Percentiles rank a stretch among this genome's conserved stretches.
Conservation (phyloP, 371 early-diverging fungal genomes). For the Basidiobolus meristosporus region DNA sequence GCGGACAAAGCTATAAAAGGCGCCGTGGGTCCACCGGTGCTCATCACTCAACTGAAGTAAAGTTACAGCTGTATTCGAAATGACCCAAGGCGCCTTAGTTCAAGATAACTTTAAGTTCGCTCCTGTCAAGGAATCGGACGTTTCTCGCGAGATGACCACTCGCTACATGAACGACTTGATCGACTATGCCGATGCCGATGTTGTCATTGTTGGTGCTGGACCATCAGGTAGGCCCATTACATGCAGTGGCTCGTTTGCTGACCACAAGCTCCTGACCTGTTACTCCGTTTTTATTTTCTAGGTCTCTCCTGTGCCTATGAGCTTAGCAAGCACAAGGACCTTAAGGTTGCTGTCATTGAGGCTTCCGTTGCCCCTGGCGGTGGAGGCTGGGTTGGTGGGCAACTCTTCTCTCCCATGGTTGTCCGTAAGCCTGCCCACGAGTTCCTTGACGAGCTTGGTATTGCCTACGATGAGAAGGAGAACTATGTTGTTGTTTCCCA, state of each 20-base stretch:
- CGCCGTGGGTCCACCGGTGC: too few relatives aligned
- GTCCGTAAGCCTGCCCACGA: constrained; percentile 50
- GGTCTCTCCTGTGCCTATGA: constrained; percentile 46
- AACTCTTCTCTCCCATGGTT: constrained; percentile 45
- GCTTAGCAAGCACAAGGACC: constrained; percentile 36
- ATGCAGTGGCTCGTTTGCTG: too few relatives aligned
- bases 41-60: too few relatives aligned
- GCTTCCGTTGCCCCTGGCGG: constrained; percentile 46
- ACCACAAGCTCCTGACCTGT: neutral
- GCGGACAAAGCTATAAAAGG: too few relatives aligned
- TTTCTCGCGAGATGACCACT: constrained; percentile 47
- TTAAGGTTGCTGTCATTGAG: constrained; percentile 44
- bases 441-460: constrained; percentile 41
- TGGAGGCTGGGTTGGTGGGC: constrained; percentile 63
- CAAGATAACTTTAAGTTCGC: constrained; percentile 30
- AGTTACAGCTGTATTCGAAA: too few relatives aligned
- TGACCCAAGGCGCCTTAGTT: too few relatives aligned
- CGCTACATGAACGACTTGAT: constrained; percentile 46
- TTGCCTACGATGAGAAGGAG: constrained; percentile 52
- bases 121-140: constrained; percentile 41
- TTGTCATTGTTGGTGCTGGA: constrained; percentile 54
- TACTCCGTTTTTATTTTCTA: constrained; percentile 1
- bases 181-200: constrained; percentile 42
- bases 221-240: constrained; percentile 24
- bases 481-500: constrained; percentile 53